A percentile compares a stretch with the other conserved stretches of the same genome.
These are phyloP conservation scores for Psilocybe azurescens DNA, from an alignment of 768 basidiomycete species.

Conservation along the genomic window DNA sequence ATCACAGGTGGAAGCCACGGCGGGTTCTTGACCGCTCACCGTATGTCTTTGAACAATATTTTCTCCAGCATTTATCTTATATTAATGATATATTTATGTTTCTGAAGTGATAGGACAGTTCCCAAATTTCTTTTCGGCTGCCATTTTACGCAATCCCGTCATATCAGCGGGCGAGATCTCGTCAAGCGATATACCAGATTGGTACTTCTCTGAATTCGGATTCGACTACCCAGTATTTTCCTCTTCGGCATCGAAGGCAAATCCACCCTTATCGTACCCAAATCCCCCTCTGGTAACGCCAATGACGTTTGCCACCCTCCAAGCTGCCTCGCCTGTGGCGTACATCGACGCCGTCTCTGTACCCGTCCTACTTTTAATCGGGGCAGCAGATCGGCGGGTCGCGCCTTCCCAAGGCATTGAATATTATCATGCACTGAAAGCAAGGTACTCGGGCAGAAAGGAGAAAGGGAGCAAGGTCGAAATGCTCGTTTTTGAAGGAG, in stretches of 20 bases:
- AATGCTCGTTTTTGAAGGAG: conserved; percentile 64
- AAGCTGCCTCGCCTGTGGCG: conserved; percentile 59
- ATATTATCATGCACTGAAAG: conserved; percentile 72
- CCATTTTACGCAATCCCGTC: conserved; percentile 72
- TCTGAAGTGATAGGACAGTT: conserved; percentile 63
- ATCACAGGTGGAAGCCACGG: conserved; percentile 75
- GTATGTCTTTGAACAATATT: conserved; percentile 39
- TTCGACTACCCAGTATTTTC: conserved; percentile 44
- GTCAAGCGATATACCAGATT: conserved; percentile 72
- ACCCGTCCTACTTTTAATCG: conserved; percentile 64
- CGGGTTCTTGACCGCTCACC: conserved; percentile 64
- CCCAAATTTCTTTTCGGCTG: conserved; percentile 66
- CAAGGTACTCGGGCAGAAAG: conserved; percentile 22
- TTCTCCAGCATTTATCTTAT: background rate
- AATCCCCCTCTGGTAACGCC: conserved; percentile 46
- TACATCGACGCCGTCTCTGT: conserved; percentile 54
- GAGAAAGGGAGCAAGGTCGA: conserved; percentile 43
- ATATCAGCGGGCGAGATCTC: conserved; percentile 62
- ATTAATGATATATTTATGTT: background rate
- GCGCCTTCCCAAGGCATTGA: conserved; percentile 64
- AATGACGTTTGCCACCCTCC: conserved; percentile 47
- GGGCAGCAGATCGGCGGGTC: conserved; percentile 65
- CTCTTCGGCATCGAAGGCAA: conserved; percentile 23
- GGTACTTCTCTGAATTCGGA: conserved; percentile 59
- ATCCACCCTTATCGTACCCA: conserved; percentile 2